phyloP scores from a whole-genome alignment of 1,284 basidiomycete genomes.

The Stygiomarasmius scandens region DNA sequence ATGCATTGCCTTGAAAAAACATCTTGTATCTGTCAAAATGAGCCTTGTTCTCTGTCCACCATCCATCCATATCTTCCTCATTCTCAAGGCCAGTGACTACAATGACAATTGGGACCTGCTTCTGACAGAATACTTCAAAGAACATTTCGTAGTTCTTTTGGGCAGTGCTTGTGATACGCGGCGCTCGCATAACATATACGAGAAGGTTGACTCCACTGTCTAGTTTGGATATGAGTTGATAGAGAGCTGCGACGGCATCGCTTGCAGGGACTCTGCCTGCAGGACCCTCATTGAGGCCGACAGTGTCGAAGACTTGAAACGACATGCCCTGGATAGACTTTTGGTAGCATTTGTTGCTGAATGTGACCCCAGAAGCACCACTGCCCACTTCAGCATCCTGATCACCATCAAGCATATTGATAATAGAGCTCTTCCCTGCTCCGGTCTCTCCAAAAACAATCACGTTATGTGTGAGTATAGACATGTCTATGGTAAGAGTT shows the following conservation, averaged over 20 bases:
- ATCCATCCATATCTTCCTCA: constrained; percentile 34
- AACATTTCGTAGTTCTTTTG: constrained; percentile 42
- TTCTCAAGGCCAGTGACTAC: constrained; percentile 41
- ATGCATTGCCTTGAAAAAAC: constrained; percentile 36
- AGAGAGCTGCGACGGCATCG: constrained; percentile 36
- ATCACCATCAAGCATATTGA: constrained; percentile 28
- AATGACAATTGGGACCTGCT: constrained; percentile 38
- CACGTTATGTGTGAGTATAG: constrained; percentile 26
- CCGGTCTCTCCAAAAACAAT: constrained; percentile 34
- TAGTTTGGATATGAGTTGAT: constrained; percentile 35
- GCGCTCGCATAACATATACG: constrained; percentile 41
- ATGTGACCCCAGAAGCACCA: constrained; percentile 15
- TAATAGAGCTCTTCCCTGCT: constrained; percentile 35
- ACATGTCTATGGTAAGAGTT: too few relatives aligned
- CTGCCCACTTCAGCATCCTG: too few relatives aligned
- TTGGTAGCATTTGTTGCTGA: constrained; percentile 18
- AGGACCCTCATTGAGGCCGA: constrained; percentile 43
- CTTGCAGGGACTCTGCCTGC: constrained; percentile 26
- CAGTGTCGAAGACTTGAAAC: constrained; percentile 40
- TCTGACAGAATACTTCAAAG: constrained; percentile 32
- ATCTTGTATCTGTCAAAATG: constrained; percentile 35
- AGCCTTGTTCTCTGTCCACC: constrained; percentile 38
- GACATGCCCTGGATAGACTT: constrained; percentile 17
- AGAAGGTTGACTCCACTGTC: constrained; percentile 41
- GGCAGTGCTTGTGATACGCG: constrained; percentile 35